Evolutionary conservation across 257 asterid genomes (phyloP).

Genomic region (Lithospermum erythrorhizon): DNA sequence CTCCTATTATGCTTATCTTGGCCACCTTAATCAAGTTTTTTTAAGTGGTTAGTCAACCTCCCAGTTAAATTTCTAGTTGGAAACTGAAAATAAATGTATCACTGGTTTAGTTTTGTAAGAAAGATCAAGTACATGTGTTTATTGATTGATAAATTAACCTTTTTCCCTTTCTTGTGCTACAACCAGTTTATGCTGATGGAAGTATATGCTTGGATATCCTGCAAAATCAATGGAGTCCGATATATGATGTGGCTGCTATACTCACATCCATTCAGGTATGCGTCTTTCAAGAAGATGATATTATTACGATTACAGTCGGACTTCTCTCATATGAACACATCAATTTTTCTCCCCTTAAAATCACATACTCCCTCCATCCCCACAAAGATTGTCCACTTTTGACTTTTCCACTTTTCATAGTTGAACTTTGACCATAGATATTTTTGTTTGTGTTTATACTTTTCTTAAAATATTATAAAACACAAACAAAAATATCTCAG

Average conservation of each 20-base stretch:
- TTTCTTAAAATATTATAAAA: no score
- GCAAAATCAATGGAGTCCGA: slow-evolving; percentile 97
- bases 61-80: no score
- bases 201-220: slow-evolving; percentile 87
- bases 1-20: background rate
- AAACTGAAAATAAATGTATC: background rate
- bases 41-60: no score
- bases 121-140: background rate
- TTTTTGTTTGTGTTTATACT: no score
- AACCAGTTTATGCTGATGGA: slow-evolving; percentile 86
- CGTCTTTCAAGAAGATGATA: background rate
- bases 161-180: slow-evolving; percentile 5
- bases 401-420: no score
- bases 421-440: no score
- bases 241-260: slow-evolving; percentile 88
- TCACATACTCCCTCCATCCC: no score
- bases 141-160: background rate
- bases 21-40: background rate
- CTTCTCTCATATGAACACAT: background rate
- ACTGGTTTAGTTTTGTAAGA: no score
- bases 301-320: background rate
- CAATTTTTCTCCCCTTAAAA: no score
- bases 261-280: slow-evolving; percentile 89
- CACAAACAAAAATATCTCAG: no score
- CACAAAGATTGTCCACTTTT: no score